Base-by-base conservation (phyloP, 2,329 filamentous ascomycete genomes). In the Teratosphaeria viscida region DNA sequence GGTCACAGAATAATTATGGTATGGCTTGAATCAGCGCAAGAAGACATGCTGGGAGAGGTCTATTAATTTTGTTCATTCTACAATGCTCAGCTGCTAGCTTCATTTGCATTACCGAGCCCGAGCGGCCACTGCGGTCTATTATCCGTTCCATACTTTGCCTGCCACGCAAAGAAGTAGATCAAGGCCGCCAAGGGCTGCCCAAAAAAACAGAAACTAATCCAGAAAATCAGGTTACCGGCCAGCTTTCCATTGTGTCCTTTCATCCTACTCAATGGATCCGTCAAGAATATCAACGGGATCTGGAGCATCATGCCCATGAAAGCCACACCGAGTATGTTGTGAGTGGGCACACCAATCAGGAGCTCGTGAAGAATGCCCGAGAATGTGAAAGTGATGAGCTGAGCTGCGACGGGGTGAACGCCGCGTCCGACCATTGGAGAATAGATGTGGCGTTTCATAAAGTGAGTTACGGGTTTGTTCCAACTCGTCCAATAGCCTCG, bases 131-230 rank as follows among this genome's bases (percentile, higher is more conserved):
- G 53, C 12, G 53, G 53, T 12, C 53, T 54, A 12, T 54, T 54
- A 14, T 37, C 53, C 12, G 53, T 54, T 26, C 94, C 94, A 72
- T 96, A 96, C 77, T 97, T 97, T 59, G 90, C 90, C 76, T 97
- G 92, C 92, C 94, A 99, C 1, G 92, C 92, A 72, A 97, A 97
- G 74, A 96, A 99, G 74, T 99, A 99, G 72, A 95, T 80, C 61
- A 99, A 77, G 0, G 90, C 92, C 1, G 90, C 94, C 67, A 97
- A 83, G 0, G 94, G 94, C 78, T 99, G 94, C 3, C 94, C 94
- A 12, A 99, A 88, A 2, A 97, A 84, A 64, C 92, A 96, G 71
- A 99, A 99, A 12, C 89, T 92, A 23, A 96, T 34, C 54, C 58
- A 52, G 29, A 57, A 99, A 60, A 95, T 92, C 69, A 87, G 86